phyloP scores from a whole-genome alignment of 2,329 filamentous ascomycete species.

The Trichoderma breve region DNA sequence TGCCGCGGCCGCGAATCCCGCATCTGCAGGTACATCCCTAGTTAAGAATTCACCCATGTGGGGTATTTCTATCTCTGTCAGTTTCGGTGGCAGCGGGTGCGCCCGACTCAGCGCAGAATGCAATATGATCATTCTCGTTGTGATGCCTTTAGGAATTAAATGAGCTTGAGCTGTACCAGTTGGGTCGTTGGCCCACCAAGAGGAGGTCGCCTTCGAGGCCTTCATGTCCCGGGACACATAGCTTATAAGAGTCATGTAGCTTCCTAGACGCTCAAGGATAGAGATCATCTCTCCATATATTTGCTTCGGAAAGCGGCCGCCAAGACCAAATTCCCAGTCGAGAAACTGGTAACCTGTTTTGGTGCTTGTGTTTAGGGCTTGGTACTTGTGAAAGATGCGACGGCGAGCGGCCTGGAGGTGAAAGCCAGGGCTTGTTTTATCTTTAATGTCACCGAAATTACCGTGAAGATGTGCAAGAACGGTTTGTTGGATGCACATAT shows the following conservation, averaged over 20 bases:
- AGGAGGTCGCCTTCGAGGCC: neutral
- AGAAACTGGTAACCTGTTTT: neutral
- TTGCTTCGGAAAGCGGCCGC: neutral
- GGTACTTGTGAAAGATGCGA: neutral
- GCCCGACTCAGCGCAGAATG: neutral
- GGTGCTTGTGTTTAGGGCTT: neutral
- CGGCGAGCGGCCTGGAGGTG: neutral
- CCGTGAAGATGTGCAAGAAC: neutral
- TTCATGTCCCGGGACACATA: neutral
- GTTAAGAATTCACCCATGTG: neutral
- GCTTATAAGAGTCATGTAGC: neutral
- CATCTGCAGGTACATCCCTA: neutral
- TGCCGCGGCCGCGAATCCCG: neutral
- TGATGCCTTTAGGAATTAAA: neutral
- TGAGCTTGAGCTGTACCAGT: neutral
- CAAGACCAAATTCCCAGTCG: neutral
- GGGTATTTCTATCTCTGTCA: neutral
- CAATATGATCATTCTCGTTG: neutral
- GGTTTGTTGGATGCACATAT: neutral
- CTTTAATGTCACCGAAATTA: neutral
- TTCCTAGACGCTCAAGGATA: neutral
- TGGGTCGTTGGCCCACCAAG: neutral
- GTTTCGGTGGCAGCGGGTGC: neutral
- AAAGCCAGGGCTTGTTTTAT: neutral
- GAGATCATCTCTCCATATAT: neutral